Evolutionary conservation across 768 basidiomycete species (phyloP), one percentile per base, ranked within the genome.

Genomic region (Cystofilobasidium bisporidii): DNA sequence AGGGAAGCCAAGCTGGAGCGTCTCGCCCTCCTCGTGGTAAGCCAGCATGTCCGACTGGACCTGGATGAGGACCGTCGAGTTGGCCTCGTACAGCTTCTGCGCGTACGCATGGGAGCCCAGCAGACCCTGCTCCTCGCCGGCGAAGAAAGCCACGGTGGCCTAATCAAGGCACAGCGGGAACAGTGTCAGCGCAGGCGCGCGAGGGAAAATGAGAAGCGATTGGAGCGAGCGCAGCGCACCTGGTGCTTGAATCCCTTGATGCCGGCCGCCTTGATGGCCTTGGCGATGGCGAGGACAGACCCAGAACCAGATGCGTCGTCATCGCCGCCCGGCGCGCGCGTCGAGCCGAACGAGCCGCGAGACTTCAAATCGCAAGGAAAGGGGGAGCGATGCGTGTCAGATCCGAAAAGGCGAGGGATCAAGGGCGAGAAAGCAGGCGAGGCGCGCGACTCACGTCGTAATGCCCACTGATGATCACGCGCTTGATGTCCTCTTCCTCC

Each of bases 11-110:
- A 96, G 82, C 74, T 96, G 92, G 1, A 82, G 76, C 17, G 89
- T 88, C 78, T 96, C 92, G 32, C 82, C 82, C 0, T 84, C 83
- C 24, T 80, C 84, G 69, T 85, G 89, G 75, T 91, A 94, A 0
- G 84, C 92, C 48, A 89, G 81, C 92, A 94, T 94, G 73, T 96
- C 92, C 0, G 88, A 88, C 76, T 94, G 92, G 59, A 93, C 81
- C 83, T 93, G 89, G 40, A 94, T 74, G 0, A 87, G 84, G 56
- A 94, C 78, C 71, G 89, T 86, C 30, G 84, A 85, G 65, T 82
- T 79, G 24, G 76, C 76, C 33, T 76, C 77, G 64, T 84, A 81
- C 73, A 92, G 74, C 73, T 86, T 80, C 26, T 79, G 79, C 18
- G 91, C 86, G 75, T 92, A 93, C 10, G 85, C 84, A 70, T 77